phyloP scores from a whole-genome alignment of 768 basidiomycete species.

The Kwoniella shandongensis region DNA sequence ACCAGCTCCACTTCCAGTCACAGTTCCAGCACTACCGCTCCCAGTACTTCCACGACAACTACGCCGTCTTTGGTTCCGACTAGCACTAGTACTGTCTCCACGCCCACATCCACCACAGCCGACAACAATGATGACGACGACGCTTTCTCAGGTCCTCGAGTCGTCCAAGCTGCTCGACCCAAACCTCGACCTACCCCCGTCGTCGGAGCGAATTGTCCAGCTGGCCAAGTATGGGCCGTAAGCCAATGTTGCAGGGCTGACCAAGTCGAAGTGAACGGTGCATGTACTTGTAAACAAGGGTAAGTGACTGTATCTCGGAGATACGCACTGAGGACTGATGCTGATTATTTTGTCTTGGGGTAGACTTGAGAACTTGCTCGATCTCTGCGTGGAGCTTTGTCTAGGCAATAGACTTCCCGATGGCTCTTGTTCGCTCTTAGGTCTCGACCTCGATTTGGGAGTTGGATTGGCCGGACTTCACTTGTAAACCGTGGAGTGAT shows the following conservation, averaged over 20 bases:
- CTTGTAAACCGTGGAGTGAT: neutral
- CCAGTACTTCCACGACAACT: too few relatives aligned
- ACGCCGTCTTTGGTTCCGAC: too few relatives aligned
- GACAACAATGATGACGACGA: conserved; percentile 8
- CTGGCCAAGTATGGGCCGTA: conserved; percentile 10
- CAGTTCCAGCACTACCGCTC: neutral
- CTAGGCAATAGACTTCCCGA: conserved; percentile 14
- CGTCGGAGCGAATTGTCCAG: neutral
- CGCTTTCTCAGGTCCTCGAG: conserved; percentile 7
- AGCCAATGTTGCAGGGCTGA: conserved; percentile 21
- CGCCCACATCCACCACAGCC: conserved; percentile 6
- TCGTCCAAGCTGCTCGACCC: conserved; percentile 9
- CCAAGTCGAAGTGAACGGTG: conserved; percentile 19
- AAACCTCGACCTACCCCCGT: neutral
- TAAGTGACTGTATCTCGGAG: conserved; percentile 1
- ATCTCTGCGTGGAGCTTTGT: conserved; percentile 24
- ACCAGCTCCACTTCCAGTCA: neutral
- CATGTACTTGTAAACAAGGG: conserved; percentile 22
- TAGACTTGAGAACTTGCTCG: conserved; percentile 18
- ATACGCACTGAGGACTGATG: neutral
- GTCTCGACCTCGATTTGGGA: conserved; percentile 4
- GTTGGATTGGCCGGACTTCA: conserved; percentile 12
- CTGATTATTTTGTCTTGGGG: neutral
- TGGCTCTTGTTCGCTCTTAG: conserved; percentile 11
- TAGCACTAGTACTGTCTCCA: neutral